Evolutionary conservation across 2,329 filamentous ascomycete genomes (phyloP).

Genomic region (Microthyrium microscopicum): DNA sequence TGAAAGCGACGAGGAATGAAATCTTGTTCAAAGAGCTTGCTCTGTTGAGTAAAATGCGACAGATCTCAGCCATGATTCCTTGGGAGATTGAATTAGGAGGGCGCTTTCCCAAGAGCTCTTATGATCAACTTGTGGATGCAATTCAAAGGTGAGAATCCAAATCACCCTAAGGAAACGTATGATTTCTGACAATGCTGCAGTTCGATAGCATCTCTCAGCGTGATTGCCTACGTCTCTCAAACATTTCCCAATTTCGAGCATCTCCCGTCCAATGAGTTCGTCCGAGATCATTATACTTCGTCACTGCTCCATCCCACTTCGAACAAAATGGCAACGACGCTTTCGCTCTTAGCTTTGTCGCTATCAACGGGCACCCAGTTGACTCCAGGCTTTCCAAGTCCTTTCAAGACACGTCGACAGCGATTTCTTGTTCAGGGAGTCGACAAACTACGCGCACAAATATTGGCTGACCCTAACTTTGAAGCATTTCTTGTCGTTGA

Average conservation of each 20-base stretch:
- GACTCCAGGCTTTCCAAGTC: neutral
- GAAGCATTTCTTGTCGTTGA: neutral
- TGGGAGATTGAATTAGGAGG: neutral
- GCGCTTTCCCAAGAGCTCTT: neutral
- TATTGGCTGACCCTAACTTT: neutral
- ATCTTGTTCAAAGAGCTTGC: neutral
- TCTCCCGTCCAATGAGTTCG: neutral
- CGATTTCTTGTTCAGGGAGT: neutral
- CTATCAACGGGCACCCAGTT: neutral
- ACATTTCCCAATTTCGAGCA: neutral
- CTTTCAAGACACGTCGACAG: neutral
- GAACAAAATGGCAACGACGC: neutral
- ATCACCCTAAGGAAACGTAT: neutral
- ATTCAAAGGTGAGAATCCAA: slow-evolving; percentile 1
- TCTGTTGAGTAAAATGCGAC: neutral
- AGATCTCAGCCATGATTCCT: neutral
- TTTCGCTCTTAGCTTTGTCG: neutral
- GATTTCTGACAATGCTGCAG: neutral
- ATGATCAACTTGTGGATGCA: neutral
- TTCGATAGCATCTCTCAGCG: neutral
- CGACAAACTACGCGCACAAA: too few relatives aligned
- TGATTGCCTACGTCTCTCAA: neutral
- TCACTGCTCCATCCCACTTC: neutral
- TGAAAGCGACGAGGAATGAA: neutral
- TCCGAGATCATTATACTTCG: too few relatives aligned